phyloP scores from a whole-genome alignment of 768 basidiomycete genomes.

The Pleurotus ostreatus region DNA sequence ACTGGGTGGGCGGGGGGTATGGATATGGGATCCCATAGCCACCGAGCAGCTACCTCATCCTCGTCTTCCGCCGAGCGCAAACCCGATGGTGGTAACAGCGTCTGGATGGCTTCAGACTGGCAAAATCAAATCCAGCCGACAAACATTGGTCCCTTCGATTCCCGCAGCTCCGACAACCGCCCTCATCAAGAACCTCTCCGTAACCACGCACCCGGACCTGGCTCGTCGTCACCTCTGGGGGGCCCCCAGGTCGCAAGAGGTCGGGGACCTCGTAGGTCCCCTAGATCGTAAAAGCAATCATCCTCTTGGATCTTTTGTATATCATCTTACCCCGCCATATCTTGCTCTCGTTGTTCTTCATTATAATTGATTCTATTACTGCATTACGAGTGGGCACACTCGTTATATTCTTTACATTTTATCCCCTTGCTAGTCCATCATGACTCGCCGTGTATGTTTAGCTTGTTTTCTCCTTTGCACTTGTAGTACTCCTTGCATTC shows the following conservation, averaged over 20 bases:
- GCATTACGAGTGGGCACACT: too few relatives aligned
- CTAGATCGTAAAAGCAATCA: too few relatives aligned
- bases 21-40: neutral
- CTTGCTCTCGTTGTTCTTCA: too few relatives aligned
- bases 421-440: too few relatives aligned
- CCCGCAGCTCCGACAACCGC: neutral
- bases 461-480: too few relatives aligned
- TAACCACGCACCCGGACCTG: neutral
- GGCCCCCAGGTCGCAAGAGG: neutral
- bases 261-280: neutral
- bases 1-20: conserved; percentile 33
- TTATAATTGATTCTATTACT: too few relatives aligned
- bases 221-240: neutral
- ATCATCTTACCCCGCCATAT: too few relatives aligned
- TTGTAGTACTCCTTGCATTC: too few relatives aligned
- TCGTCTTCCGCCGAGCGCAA: neutral
- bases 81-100: neutral
- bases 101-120: neutral
- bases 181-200: neutral
- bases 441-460: too few relatives aligned
- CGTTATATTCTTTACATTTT: too few relatives aligned
- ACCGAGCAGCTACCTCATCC: neutral
- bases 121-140: neutral
- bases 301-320: too few relatives aligned
- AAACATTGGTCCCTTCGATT: neutral